Evolutionary conservation across 257 asterid genomes (phyloP).

Genomic region (Penstemon eatonii): DNA sequence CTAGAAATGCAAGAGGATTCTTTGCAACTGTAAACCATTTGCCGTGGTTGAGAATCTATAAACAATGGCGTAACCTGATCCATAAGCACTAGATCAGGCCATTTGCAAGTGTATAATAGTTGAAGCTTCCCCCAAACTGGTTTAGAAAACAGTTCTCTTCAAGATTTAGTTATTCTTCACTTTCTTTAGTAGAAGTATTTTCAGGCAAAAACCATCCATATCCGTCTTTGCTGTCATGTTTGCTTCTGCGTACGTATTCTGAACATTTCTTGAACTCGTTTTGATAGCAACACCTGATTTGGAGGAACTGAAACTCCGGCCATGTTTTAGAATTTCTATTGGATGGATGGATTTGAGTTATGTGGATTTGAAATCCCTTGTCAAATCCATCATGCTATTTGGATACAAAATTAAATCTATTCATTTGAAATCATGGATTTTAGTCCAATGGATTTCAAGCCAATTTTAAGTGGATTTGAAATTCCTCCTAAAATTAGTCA

Average conservation of each 20-base stretch:
- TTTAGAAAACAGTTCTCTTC: conserved; percentile 44
- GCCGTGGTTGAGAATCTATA: conserved; percentile 44
- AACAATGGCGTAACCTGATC: conserved; percentile 46
- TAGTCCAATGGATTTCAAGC: no score
- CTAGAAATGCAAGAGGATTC: conserved; percentile 37
- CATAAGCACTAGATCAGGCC: conserved; percentile 49
- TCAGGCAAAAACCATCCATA: conserved; percentile 25
- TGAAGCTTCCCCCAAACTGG: conserved; percentile 38
- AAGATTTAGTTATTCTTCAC: conserved; percentile 34
- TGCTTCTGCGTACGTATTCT: conserved; percentile 39
- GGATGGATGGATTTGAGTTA: no score
- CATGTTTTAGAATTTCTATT: conserved; percentile 23
- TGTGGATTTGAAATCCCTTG: no score
- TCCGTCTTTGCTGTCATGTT: conserved; percentile 28
- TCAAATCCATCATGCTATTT: no score
- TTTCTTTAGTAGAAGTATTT: conserved; percentile 18
- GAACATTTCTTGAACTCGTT: conserved; percentile 62
- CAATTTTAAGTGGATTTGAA: no score
- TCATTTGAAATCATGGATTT: no score
- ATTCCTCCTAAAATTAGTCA: no score
- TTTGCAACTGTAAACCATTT: conserved; percentile 49
- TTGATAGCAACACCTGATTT: conserved; percentile 44
- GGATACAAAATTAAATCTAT: no score
- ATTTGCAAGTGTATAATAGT: conserved; percentile 50
- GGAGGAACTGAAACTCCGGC: conserved; percentile 29